A percentile compares a stretch with the other conserved stretches of the same genome.
Evolutionary conservation across 2,329 filamentous ascomycete species (phyloP).

Genomic region (Fusarium sacchari): DNA sequence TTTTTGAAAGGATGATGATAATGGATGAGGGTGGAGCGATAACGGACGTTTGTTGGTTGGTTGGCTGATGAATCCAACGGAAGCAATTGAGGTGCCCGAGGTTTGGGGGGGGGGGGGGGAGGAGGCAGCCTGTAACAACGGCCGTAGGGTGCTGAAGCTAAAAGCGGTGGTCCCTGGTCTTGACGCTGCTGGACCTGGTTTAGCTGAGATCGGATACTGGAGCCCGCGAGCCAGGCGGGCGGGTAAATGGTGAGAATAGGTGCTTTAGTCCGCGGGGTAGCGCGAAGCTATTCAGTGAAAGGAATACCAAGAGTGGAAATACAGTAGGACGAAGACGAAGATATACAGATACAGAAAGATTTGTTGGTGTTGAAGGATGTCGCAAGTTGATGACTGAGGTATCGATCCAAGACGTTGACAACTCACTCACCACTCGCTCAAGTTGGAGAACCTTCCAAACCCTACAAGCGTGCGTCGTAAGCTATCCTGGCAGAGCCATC

Average conservation of each 20-base stretch:
- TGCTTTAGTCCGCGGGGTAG: conserved; percentile 25
- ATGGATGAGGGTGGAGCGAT: conserved; percentile 10
- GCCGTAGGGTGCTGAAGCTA: background rate
- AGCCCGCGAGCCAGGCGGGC: conserved; percentile 37
- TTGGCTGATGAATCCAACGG: conserved; percentile 2
- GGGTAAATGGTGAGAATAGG: conserved; percentile 24
- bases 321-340: background rate
- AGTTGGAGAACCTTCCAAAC: background rate
- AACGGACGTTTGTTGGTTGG: conserved; percentile 20
- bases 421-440: background rate
- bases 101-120: conserved; percentile 17
- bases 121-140: conserved; percentile 4
- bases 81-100: background rate
- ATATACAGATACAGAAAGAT: background rate
- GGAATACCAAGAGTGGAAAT: background rate
- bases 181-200: conserved; percentile 1
- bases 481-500: background rate
- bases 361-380: background rate
- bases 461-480: conserved; percentile 16
- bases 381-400: conserved; percentile 18
- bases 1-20: conserved; percentile 18
- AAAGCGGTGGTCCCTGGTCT: conserved; percentile 14
- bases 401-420: background rate
- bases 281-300: conserved; percentile 3
- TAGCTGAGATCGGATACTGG: conserved; percentile 20